Evolutionary conservation across 805 yeast genomes (phyloP).

Genomic region (Lachancea fermentati): DNA sequence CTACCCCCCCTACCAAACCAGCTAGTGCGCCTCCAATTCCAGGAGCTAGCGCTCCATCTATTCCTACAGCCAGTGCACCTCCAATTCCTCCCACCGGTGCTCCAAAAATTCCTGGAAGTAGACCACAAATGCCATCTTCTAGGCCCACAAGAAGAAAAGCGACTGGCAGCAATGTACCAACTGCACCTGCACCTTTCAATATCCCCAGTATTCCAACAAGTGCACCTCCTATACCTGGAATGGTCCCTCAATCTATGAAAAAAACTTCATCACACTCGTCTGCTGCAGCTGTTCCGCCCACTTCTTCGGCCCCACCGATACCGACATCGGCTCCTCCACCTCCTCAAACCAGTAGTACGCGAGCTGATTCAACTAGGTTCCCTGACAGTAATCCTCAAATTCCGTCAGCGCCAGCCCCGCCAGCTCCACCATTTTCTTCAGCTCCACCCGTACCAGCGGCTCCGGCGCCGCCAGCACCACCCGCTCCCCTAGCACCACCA

Average conservation of each 20-base stretch:
- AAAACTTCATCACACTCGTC: slow-evolving; percentile 18
- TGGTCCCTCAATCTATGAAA: slow-evolving; percentile 18
- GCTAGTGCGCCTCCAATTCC: slow-evolving; percentile 30
- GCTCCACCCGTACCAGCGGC: slow-evolving; percentile 16
- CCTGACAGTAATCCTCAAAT: slow-evolving; percentile 10
- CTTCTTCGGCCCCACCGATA: slow-evolving; percentile 25
- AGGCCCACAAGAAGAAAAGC: slow-evolving; percentile 16
- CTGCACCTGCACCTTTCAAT: slow-evolving; percentile 10
- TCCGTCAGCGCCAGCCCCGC: slow-evolving; percentile 21
- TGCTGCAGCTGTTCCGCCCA: slow-evolving; percentile 17
- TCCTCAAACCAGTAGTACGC: slow-evolving; percentile 13
- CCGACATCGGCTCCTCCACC: slow-evolving; percentile 19
- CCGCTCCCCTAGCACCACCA: slow-evolving; percentile 24
- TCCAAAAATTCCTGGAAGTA: slow-evolving; percentile 19
- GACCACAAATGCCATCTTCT: slow-evolving; percentile 18
- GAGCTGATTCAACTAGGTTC: slow-evolving; percentile 9
- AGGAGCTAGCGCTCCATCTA: slow-evolving; percentile 24
- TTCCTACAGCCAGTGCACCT: slow-evolving; percentile 18
- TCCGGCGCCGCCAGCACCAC: slow-evolving; percentile 13
- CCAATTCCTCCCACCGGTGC: slow-evolving; percentile 17
- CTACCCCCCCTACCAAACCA: slow-evolving; percentile 35
- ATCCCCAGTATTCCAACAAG: slow-evolving; percentile 11
- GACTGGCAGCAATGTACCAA: not conserved
- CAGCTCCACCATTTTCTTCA: slow-evolving; percentile 23
- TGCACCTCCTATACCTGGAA: slow-evolving; percentile 12